Percentiles rank a stretch among this genome's conserved stretches.
Evolutionary conservation across 306 rosid genomes (phyloP).

Genomic region (Medicago ruthenica): DNA sequence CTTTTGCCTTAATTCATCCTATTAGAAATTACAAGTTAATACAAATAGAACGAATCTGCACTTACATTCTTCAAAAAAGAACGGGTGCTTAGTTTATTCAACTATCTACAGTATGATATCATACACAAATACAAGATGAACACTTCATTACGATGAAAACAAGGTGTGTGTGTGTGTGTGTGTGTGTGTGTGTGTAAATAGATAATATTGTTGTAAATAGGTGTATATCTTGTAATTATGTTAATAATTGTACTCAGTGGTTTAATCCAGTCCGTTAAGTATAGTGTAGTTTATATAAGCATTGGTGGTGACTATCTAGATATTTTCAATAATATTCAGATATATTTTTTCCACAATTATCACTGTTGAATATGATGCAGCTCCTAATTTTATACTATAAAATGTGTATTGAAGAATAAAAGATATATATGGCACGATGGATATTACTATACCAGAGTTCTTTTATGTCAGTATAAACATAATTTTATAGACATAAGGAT

Average conservation of each 20-base stretch:
- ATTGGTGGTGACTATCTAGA: not conserved
- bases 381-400: slow-evolving; percentile 18
- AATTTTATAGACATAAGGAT: not conserved
- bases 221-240: not conserved
- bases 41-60: slow-evolving; percentile 34
- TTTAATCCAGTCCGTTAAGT: not conserved
- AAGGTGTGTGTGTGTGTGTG: not conserved
- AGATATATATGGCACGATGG: slow-evolving; percentile 5
- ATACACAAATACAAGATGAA: slow-evolving; percentile 21
- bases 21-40: slow-evolving; percentile 34
- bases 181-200: not conserved
- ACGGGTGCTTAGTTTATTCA: slow-evolving; percentile 14
- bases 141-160: slow-evolving; percentile 10
- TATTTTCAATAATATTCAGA: slow-evolving; percentile 2
- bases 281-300: not conserved
- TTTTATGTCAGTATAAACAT: slow-evolving; percentile 17
- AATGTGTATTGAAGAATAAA: not conserved
- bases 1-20: slow-evolving; percentile 91
- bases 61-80: slow-evolving; percentile 28
- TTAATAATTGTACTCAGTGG: not conserved
- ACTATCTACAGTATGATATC: slow-evolving; percentile 29
- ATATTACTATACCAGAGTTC: slow-evolving; percentile 18
- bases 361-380: slow-evolving; percentile 2
- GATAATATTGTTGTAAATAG: not conserved
- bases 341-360: not conserved